A percentile compares a stretch with the other conserved stretches of the same genome.
phyloP scores from a whole-genome alignment of 1,284 basidiomycete genomes.

The Heterobasidion irregulare region DNA sequence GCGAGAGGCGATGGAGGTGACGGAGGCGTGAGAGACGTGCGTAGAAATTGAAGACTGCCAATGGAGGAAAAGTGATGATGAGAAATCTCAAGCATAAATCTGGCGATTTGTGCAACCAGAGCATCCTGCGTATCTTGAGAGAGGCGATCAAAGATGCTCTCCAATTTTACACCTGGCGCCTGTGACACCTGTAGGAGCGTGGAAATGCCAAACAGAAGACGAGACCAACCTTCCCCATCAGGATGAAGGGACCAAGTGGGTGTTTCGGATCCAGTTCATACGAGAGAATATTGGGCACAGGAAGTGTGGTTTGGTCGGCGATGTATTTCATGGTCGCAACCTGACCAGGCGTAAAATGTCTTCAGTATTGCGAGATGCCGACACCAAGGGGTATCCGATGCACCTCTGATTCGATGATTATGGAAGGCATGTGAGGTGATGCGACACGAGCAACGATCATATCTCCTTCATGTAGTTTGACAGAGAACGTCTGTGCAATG shows the following conservation, averaged over 20 bases:
- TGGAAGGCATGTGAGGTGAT: slow-evolving; percentile 12
- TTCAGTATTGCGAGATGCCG: background rate
- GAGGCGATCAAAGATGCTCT: slow-evolving; percentile 18
- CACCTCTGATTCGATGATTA: slow-evolving; percentile 22
- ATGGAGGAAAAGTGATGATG: slow-evolving; percentile 18
- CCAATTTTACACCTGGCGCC: slow-evolving; percentile 20
- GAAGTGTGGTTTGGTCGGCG: slow-evolving; percentile 18
- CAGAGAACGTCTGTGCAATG: slow-evolving; percentile 16
- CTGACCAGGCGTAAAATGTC: slow-evolving; percentile 8
- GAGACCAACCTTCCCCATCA: slow-evolving; percentile 19
- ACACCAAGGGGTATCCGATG: background rate
- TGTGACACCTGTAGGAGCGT: slow-evolving; percentile 2
- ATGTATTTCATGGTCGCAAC: slow-evolving; percentile 23
- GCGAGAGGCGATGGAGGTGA: slow-evolving; percentile 4
- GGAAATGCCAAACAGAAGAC: background rate
- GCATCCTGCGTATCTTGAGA: slow-evolving; percentile 16
- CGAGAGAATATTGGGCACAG: slow-evolving; percentile 17
- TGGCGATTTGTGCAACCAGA: slow-evolving; percentile 20
- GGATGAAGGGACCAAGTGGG: slow-evolving; percentile 14
- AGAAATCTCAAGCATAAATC: slow-evolving; percentile 21
- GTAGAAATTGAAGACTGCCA: slow-evolving; percentile 19
- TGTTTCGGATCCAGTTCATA: slow-evolving; percentile 10
- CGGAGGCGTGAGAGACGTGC: slow-evolving; percentile 13
- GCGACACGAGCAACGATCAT: slow-evolving; percentile 16
- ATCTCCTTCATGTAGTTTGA: slow-evolving; percentile 16